Evolutionary conservation across 345 rosid genomes (phyloP).

Genomic region (Leavenworthia alabamica): DNA sequence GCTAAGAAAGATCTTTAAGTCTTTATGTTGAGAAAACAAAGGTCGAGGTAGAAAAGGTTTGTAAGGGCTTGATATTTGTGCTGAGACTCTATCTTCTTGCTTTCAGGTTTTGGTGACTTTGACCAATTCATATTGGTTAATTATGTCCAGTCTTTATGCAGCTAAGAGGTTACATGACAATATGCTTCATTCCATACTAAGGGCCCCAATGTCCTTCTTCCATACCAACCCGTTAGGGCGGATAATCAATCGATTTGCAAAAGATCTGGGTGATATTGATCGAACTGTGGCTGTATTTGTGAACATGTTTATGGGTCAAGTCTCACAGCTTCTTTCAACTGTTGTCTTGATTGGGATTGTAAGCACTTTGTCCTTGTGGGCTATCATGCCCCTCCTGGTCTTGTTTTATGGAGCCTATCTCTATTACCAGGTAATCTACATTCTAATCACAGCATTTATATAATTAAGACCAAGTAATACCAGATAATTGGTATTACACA

Average conservation of each 20-base stretch:
- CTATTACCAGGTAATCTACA: slow-evolving; percentile 55
- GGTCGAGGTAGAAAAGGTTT: not conserved
- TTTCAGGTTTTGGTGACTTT: slow-evolving; percentile 80
- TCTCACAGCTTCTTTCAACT: slow-evolving; percentile 91
- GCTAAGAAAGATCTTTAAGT: not conserved
- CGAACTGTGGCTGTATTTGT: slow-evolving; percentile 68
- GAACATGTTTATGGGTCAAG: slow-evolving; percentile 77
- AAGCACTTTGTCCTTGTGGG: slow-evolving; percentile 98
- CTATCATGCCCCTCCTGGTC: slow-evolving; percentile 93
- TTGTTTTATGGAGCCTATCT: slow-evolving; percentile 86
- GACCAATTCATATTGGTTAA: slow-evolving; percentile 86
- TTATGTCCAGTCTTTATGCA: slow-evolving; percentile 82
- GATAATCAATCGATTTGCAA: slow-evolving; percentile 90
- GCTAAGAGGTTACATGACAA: slow-evolving; percentile 85
- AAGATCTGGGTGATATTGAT: slow-evolving; percentile 97
- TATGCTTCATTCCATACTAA: slow-evolving; percentile 79
- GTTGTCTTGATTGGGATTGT: slow-evolving; percentile 91
- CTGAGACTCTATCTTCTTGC: slow-evolving; percentile 13
- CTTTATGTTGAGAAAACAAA: not conserved
- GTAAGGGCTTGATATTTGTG: not conserved
- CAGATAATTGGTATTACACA: not conserved
- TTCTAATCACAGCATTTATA: not conserved
- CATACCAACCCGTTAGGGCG: slow-evolving; percentile 97
- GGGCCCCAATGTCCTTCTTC: slow-evolving; percentile 97
- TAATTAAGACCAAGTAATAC: not conserved